Evolutionary conservation across 75 land plant species (phyloP), one percentile per base, ranked within the genome.

Genomic region (Pinus albicaulis): DNA sequence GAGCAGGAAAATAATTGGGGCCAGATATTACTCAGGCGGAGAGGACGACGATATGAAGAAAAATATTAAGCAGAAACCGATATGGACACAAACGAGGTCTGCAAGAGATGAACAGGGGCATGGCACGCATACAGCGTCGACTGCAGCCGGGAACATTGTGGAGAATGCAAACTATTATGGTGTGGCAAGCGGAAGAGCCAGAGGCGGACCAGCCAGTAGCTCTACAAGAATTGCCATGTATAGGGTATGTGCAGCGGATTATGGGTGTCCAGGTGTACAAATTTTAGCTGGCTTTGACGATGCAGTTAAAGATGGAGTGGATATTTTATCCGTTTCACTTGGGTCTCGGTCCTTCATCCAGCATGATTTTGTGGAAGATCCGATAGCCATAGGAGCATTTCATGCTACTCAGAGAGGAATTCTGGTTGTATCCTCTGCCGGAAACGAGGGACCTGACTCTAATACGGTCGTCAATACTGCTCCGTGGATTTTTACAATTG

Each of bases 81-180:
- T 19, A 6, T 20, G 58, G 10, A 76, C 52, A 22, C 2, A 63
- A 4, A 25, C 48, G 7, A 82, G 81, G 60, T 84, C 90, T 13
- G 85, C 92, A 15, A 83, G 95, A 74, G 95, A 92, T 66, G 23
- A 76, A 1, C 80, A 80, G 0, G 92, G 92, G 31, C 95, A 92
- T 61, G 95, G 95, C 13, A 90, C 93, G 5, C 95, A 93, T 76
- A 93, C 95, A 5, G 78, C 93, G 0, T 90, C 95, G 3, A 93
- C 79, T 5, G 95, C 95, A 14, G 93, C 80, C 0, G 95, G 95
- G 1, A 56, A 82, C 3, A 3, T 5, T 3, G 88, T 93, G 0
- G 34, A 19, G 22, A 83, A 89, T 38, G 88, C 90, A 0, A 82
- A 86, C 38, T 89, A 86, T 77, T 84, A 78, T 26, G 93, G 95